These are phyloP conservation scores for Fusarium sp. DNA, from an alignment of 2,329 filamentous ascomycete species.

Conservation along the genomic window DNA sequence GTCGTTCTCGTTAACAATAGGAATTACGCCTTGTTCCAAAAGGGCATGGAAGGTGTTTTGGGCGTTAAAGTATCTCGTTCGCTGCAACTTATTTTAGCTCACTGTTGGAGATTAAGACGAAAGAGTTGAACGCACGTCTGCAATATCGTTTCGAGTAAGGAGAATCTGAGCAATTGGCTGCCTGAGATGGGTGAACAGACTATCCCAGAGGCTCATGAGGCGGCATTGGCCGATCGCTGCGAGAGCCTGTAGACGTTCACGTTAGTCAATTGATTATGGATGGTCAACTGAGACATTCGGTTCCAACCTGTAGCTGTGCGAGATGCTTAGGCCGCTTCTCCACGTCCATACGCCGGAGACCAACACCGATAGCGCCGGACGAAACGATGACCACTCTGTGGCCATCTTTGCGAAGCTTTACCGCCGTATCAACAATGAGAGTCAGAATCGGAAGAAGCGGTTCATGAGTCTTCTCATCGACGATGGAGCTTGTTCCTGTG, in stretches of 20 bases:
- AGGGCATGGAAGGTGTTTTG: conserved; percentile 94
- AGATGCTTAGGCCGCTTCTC: conserved; percentile 90
- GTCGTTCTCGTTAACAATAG: conserved; percentile 99
- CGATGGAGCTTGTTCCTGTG: conserved; percentile 98
- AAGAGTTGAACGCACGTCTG: conserved; percentile 72
- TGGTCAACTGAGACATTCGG: background rate
- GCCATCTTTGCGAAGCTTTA: conserved; percentile 87
- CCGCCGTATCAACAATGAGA: conserved; percentile 93
- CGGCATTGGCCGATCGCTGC: conserved; percentile 97
- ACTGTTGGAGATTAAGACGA: background rate
- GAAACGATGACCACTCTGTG: conserved; percentile 97
- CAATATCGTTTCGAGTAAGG: conserved; percentile 94
- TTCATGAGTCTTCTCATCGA: conserved; percentile 94
- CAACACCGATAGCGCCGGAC: conserved; percentile 95
- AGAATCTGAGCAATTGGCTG: conserved; percentile 96
- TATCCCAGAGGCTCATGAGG: conserved; percentile 95
- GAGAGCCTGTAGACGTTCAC: conserved; percentile 68
- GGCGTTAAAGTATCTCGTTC: conserved; percentile 94
- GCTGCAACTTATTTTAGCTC: conserved; percentile 57
- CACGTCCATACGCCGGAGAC: conserved; percentile 88
- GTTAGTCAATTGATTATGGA: conserved; percentile 18
- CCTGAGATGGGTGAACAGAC: conserved; percentile 85
- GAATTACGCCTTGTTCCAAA: conserved; percentile 93
- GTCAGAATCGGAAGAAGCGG: conserved; percentile 91
- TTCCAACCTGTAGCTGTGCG: conserved; percentile 79